These are phyloP conservation scores for Hibiscus syriacus DNA, from an alignment of 345 rosid genomes.

Conservation along the genomic window DNA sequence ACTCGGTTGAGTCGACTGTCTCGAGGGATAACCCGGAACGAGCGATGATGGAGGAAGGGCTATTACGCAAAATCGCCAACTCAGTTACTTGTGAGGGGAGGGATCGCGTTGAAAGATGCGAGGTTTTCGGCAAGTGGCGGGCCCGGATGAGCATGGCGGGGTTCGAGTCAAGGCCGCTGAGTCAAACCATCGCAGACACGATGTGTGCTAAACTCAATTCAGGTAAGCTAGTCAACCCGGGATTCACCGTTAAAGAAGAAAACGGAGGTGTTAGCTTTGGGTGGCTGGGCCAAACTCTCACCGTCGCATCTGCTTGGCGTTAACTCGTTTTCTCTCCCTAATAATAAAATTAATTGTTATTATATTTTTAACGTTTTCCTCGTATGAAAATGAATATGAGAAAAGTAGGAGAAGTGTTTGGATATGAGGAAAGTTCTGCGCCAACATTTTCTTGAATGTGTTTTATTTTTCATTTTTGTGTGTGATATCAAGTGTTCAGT, in stretches of 20 bases:
- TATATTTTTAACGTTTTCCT: not conserved
- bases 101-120: not conserved
- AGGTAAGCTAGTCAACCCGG: not conserved
- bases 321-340: not conserved
- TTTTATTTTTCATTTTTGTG: not conserved
- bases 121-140: slow-evolving; percentile 1
- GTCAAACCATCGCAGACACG: not conserved
- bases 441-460: not conserved
- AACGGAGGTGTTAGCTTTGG: not conserved
- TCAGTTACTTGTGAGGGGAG: slow-evolving; percentile 1
- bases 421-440: slow-evolving; percentile 21
- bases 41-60: not conserved
- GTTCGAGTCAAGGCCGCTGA: slow-evolving; percentile 1
- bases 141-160: slow-evolving; percentile 1
- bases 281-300: slow-evolving; percentile 1
- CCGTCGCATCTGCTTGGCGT: slow-evolving; percentile 3
- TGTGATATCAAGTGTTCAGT: not conserved
- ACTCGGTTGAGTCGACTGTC: not conserved
- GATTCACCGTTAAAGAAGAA: slow-evolving; percentile 3
- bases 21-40: not conserved
- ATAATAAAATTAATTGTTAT: not conserved
- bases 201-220: not conserved
- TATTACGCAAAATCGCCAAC: not conserved
- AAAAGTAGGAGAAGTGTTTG: slow-evolving; percentile 23
- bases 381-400: not conserved